A percentile compares a stretch with the other conserved stretches of the same genome.
These are phyloP conservation scores for Colletotrichum shisoi DNA, from an alignment of 2,329 filamentous ascomycete genomes.

Conservation along the genomic window DNA sequence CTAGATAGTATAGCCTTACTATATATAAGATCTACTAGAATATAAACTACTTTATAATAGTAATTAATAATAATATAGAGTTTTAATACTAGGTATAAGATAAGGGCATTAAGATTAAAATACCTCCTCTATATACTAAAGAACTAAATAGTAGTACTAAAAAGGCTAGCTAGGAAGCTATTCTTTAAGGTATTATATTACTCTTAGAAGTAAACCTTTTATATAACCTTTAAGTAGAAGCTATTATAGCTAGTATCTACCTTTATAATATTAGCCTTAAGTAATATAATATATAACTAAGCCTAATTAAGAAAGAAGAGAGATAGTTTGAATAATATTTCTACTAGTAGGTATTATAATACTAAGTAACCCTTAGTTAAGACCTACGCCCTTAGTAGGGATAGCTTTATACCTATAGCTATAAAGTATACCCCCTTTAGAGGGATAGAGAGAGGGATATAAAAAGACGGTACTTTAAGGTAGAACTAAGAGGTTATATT, in stretches of 20 bases:
- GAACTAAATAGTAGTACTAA: background rate
- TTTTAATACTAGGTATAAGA: no score
- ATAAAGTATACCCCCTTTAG: background rate
- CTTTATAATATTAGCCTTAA: background rate
- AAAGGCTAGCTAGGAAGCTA: background rate
- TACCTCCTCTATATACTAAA: no score
- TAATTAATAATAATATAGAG: no score
- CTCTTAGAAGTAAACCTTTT: background rate
- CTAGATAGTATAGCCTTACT: background rate
- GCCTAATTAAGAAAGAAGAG: background rate
- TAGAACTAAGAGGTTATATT: background rate
- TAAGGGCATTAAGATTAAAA: no score
- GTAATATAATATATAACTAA: accelerated
- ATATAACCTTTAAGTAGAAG: background rate
- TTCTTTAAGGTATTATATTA: background rate
- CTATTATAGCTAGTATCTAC: background rate
- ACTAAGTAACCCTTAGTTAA: accelerated
- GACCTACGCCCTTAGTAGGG: background rate
- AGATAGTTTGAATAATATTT: background rate
- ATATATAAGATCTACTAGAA: background rate
- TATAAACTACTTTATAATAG: background rate
- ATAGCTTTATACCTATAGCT: background rate
- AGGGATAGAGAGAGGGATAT: background rate
- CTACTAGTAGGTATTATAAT: background rate
- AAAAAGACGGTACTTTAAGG: background rate